A percentile compares a stretch with the other conserved stretches of the same genome.
These are phyloP conservation scores for Nasturtium officinale DNA, from an alignment of 345 rosid species.

Conservation along the genomic window DNA sequence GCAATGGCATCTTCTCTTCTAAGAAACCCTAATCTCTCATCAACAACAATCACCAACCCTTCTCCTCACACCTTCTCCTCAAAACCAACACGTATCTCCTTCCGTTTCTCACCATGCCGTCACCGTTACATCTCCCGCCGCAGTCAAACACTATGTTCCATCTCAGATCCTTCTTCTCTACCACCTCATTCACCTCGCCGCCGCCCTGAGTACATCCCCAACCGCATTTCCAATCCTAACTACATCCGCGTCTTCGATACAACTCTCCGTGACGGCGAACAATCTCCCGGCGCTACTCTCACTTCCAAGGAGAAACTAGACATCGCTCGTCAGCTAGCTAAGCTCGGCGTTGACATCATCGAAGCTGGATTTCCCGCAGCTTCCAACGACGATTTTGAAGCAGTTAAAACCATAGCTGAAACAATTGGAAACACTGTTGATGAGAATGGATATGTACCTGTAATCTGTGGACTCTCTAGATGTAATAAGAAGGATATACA, in stretches of 20 bases:
- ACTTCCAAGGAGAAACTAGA: conserved; percentile 88
- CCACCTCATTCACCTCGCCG: conserved; percentile 27
- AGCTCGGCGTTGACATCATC: conserved; percentile 87
- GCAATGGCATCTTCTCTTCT: conserved; percentile 43
- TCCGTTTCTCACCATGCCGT: conserved; percentile 23
- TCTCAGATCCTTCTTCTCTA: conserved; percentile 38
- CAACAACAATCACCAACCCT: conserved; percentile 23
- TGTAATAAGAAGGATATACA: conserved; percentile 78
- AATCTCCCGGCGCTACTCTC: conserved; percentile 95
- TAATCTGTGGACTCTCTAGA: conserved; percentile 89
- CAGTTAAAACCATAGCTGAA: conserved; percentile 69
- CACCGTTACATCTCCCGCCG: conserved; percentile 27
- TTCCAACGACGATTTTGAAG: conserved; percentile 91
- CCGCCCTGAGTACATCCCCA: conserved; percentile 75
- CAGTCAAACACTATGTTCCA: conserved; percentile 36
- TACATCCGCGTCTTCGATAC: conserved; percentile 93
- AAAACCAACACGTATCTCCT: conserved; percentile 17
- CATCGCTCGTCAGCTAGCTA: conserved; percentile 85
- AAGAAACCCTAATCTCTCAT: conserved; percentile 33
- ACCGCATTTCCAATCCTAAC: conserved; percentile 66
- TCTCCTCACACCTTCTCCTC: conserved; percentile 26
- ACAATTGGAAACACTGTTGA: conserved; percentile 73
- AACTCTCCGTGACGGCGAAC: conserved; percentile 98
- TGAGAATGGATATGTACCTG: conserved; percentile 75
- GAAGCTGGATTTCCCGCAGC: conserved; percentile 96